Evolutionary conservation across 768 basidiomycete species (phyloP).

Genomic region (Auricularia sp.): DNA sequence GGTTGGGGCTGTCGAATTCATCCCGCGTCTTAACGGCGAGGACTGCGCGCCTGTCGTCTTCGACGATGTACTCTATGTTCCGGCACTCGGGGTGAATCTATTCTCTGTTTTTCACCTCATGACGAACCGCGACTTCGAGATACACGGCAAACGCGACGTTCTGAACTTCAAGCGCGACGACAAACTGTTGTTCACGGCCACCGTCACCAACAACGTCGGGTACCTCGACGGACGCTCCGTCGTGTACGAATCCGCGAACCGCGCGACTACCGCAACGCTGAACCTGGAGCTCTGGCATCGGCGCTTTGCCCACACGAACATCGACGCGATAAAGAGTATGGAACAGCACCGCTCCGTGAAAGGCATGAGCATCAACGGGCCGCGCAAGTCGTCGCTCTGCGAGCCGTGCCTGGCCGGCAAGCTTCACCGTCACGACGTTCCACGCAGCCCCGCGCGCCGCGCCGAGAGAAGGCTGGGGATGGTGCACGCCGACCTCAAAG

Average conservation of each 20-base stretch:
- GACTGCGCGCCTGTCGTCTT: background rate
- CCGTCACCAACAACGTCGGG: slow-evolving; percentile 9
- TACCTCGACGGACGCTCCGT: background rate
- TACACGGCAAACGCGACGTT: background rate
- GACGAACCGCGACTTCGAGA: slow-evolving; percentile 8
- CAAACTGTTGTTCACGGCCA: slow-evolving; percentile 7
- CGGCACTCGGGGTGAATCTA: slow-evolving; percentile 10
- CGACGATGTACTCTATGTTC: slow-evolving; percentile 10
- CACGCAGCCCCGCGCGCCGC: slow-evolving; percentile 21
- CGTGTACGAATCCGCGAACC: background rate
- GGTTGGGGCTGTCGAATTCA: slow-evolving; percentile 18
- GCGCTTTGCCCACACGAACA: slow-evolving; percentile 17
- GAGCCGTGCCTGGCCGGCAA: slow-evolving; percentile 28
- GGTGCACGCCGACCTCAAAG: slow-evolving; percentile 9
- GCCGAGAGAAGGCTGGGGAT: slow-evolving; percentile 13
- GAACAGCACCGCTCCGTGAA: slow-evolving; percentile 14
- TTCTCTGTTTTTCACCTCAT: slow-evolving; percentile 11
- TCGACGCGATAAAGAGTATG: slow-evolving; percentile 11
- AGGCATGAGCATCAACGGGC: slow-evolving; percentile 14
- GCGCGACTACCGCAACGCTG: background rate
- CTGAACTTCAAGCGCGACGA: slow-evolving; percentile 1
- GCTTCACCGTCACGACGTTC: slow-evolving; percentile 18
- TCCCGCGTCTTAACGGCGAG: slow-evolving; percentile 8
- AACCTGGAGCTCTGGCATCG: slow-evolving; percentile 17
- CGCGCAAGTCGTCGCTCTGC: slow-evolving; percentile 16